Conservation (phyloP, 164 flowering plant genomes). For the Macadamia tetraphylla region DNA sequence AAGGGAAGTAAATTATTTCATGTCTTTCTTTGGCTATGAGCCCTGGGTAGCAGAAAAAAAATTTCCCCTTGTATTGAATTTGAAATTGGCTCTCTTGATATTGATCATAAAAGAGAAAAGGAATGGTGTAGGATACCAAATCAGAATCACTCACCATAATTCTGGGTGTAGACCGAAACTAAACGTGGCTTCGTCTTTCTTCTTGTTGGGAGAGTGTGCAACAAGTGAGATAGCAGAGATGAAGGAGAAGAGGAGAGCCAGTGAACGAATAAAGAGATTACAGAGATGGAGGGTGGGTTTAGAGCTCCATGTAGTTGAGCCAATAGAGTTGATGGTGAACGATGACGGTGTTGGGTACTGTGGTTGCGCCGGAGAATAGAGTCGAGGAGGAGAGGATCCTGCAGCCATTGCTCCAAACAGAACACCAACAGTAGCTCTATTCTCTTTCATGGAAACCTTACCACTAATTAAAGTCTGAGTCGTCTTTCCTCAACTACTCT, state of each 20-base stretch:
- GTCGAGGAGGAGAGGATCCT: slow-evolving; percentile 6
- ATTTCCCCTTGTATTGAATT: no score
- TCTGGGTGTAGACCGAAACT: slow-evolving; percentile 16
- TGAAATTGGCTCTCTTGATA: no score
- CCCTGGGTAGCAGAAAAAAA: no score
- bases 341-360: slow-evolving; percentile 41
- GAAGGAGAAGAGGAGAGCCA: slow-evolving; percentile 36
- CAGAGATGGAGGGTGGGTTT: slow-evolving; percentile 19
- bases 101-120: no score
- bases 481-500: background rate
- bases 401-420: slow-evolving; percentile 6
- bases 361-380: slow-evolving; percentile 21
- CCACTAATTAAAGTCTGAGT: background rate
- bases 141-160: slow-evolving; percentile 26
- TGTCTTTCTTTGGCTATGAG: no score
- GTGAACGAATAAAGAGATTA: slow-evolving; percentile 25
- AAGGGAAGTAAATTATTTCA: no score
- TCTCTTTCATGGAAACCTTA: background rate
- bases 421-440: background rate
- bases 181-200: background rate
- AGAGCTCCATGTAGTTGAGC: slow-evolving; percentile 32
- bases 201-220: background rate
- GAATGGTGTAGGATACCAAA: background rate
- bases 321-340: slow-evolving; percentile 23
- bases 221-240: slow-evolving; percentile 36